These are phyloP conservation scores for Podila epicladia DNA, from an alignment of 192 early-diverging fungal species.

Conservation along the genomic window DNA sequence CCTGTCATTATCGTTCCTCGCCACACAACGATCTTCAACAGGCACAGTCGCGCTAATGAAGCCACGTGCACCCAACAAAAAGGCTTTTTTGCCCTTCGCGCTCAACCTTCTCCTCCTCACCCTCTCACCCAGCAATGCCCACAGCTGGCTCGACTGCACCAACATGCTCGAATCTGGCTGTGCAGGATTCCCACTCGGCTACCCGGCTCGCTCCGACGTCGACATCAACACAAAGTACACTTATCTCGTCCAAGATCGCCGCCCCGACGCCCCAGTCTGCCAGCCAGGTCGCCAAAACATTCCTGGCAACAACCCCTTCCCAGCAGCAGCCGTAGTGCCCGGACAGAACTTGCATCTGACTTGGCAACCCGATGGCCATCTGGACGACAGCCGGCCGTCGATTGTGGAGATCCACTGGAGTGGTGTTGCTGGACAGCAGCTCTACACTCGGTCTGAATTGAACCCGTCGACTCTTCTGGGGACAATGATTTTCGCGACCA, in stretches of 20 bases:
- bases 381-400: slow-evolving; percentile 25
- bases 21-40: too few species aligned
- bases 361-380: slow-evolving; percentile 46
- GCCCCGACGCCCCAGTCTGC: slow-evolving; percentile 28
- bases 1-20: too few species aligned
- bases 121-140: background rate
- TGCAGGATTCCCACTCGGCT: slow-evolving; percentile 28
- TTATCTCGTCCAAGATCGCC: slow-evolving; percentile 33
- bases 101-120: slow-evolving; percentile 2
- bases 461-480: slow-evolving; percentile 13
- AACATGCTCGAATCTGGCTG: slow-evolving; percentile 22
- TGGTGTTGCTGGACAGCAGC: slow-evolving; percentile 16
- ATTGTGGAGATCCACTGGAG: slow-evolving; percentile 35
- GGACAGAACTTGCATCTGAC: slow-evolving; percentile 26
- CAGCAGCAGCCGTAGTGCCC: slow-evolving; percentile 5
- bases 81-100: background rate
- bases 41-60: too few species aligned
- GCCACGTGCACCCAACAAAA: too few species aligned
- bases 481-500: slow-evolving; percentile 30
- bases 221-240: slow-evolving; percentile 50
- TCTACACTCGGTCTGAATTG: slow-evolving; percentile 14
- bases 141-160: slow-evolving; percentile 43
- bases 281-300: slow-evolving; percentile 35
- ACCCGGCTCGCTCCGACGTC: slow-evolving; percentile 20
- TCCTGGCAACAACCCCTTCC: slow-evolving; percentile 43